Evolutionary conservation across 768 basidiomycete species (phyloP).

Genomic region (Tricholoma matsutake): DNA sequence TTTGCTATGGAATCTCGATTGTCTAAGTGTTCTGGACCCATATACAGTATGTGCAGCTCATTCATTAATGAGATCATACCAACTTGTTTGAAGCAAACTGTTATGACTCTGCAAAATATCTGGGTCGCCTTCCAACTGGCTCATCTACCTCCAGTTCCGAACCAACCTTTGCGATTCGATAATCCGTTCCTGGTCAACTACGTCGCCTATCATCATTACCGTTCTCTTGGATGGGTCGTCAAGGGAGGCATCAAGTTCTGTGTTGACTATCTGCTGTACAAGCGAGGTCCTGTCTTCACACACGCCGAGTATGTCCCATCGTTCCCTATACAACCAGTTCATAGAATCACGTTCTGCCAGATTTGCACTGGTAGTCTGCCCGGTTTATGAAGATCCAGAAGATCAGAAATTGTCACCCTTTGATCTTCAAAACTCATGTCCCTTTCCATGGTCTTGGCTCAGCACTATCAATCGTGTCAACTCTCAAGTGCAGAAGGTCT

Average conservation of each 20-base stretch:
- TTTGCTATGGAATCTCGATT: constrained; percentile 79
- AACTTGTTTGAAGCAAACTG: constrained; percentile 39
- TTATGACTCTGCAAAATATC: constrained; percentile 54
- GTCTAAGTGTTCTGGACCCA: constrained; percentile 67
- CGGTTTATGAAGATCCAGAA: constrained; percentile 80
- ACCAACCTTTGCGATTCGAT: constrained; percentile 56
- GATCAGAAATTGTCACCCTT: constrained; percentile 69
- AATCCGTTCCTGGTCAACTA: constrained; percentile 93
- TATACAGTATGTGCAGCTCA: constrained; percentile 48
- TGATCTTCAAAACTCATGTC: constrained; percentile 59
- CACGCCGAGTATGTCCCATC: constrained; percentile 81
- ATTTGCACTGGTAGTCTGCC: constrained; percentile 88
- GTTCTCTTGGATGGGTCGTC: constrained; percentile 96
- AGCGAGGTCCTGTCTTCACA: constrained; percentile 88
- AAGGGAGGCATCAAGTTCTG: constrained; percentile 97
- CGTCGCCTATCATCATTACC: constrained; percentile 89
- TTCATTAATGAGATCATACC: background rate
- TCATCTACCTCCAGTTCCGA: constrained; percentile 34
- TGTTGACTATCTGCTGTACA: constrained; percentile 91
- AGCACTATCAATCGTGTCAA: constrained; percentile 97
- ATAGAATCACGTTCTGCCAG: constrained; percentile 35
- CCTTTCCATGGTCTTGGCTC: constrained; percentile 92
- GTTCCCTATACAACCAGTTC: background rate
- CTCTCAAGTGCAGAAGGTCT: constrained; percentile 93
- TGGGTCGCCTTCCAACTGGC: constrained; percentile 64